phyloP scores from a whole-genome alignment of 2,329 filamentous ascomycete genomes.

The Calonectria multiphialidica region DNA sequence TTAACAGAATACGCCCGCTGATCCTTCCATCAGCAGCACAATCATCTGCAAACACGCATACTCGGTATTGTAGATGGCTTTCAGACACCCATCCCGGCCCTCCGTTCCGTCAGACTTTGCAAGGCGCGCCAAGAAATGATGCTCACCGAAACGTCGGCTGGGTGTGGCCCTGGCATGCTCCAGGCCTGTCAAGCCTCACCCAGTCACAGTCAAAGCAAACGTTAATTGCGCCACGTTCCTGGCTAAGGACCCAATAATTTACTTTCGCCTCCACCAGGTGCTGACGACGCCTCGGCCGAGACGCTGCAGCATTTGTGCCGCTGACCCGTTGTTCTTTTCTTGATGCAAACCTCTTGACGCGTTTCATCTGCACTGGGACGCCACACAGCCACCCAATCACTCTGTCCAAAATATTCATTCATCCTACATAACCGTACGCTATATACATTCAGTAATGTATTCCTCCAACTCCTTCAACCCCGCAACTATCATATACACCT shows the following conservation, averaged over 20 bases:
- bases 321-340: constrained; percentile 28
- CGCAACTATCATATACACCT: constrained; percentile 76
- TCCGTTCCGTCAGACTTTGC: not conserved
- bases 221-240: constrained; percentile 26
- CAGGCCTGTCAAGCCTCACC: constrained; percentile 7
- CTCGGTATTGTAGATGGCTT: not conserved
- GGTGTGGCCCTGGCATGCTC: constrained; percentile 3
- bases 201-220: constrained; percentile 14
- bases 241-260: constrained; percentile 29
- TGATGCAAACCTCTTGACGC: constrained; percentile 17
- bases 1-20: constrained; percentile 10
- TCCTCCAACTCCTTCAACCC: constrained; percentile 66
- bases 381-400: not conserved
- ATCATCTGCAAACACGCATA: not conserved
- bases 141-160: constrained; percentile 2
- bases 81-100: not conserved
- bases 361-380: constrained; percentile 17
- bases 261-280: constrained; percentile 31
- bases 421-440: not conserved
- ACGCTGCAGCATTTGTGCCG: constrained; percentile 26
- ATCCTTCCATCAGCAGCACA: not conserved
- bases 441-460: constrained; percentile 49
- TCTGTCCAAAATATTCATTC: not conserved
- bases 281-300: constrained; percentile 43
- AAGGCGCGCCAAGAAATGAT: constrained; percentile 18